phyloP scores from a whole-genome alignment of 768 basidiomycete genomes.

The Galerina sulciceps region DNA sequence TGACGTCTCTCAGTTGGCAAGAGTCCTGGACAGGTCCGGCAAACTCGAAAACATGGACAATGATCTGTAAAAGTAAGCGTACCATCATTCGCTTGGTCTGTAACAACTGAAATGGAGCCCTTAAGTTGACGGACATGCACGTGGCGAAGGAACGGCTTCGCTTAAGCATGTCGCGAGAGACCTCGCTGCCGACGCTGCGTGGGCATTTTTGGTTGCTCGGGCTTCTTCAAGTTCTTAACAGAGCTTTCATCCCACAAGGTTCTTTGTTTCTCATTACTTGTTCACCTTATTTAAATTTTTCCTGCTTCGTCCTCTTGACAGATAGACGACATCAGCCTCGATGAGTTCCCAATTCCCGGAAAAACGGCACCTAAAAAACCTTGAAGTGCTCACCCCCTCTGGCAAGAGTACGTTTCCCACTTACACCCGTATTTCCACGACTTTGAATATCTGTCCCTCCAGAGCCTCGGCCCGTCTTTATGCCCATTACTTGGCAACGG shows the following conservation, averaged over 20 bases:
- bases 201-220: constrained; percentile 36
- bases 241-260: not conserved
- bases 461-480: constrained; percentile 12
- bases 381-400: not conserved
- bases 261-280: not conserved
- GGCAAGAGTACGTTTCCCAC: not conserved
- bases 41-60: constrained; percentile 57
- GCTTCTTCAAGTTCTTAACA: constrained; percentile 5
- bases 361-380: not conserved
- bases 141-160: constrained; percentile 52
- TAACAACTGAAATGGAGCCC: constrained; percentile 6
- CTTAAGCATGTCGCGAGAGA: constrained; percentile 56
- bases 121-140: constrained; percentile 54
- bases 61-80: constrained; percentile 58
- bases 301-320: constrained; percentile 3
- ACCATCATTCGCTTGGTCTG: constrained; percentile 9
- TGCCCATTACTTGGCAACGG: constrained; percentile 6
- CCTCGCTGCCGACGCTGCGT: constrained; percentile 50
- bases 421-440: constrained; percentile 4
- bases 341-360: not conserved
- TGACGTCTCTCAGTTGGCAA: constrained; percentile 57
- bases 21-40: constrained; percentile 48
- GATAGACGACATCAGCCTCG: not conserved
- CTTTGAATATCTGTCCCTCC: not conserved
- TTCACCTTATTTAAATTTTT: constrained; percentile 1